Conservation (phyloP, 192 early-diverging fungal species). For the Phycomyces blakesleeanus region DNA sequence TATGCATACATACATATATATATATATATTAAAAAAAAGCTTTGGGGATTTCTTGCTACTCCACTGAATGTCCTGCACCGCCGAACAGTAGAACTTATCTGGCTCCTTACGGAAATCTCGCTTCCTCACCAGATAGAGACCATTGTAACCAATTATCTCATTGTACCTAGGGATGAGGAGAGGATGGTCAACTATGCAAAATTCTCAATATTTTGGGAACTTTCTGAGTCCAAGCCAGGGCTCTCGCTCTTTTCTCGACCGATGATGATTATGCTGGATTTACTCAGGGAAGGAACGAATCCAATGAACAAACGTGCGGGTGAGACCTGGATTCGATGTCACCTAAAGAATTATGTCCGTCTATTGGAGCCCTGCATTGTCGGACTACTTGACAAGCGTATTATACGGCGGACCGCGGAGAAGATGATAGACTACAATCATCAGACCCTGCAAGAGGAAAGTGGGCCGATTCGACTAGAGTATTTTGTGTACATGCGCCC, state of each 20-base stretch:
- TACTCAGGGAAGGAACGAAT: constrained; percentile 48
- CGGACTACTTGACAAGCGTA: constrained; percentile 43
- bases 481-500: constrained; percentile 51
- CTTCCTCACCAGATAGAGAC: constrained; percentile 59
- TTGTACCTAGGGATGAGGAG: constrained; percentile 24
- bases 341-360: constrained; percentile 56
- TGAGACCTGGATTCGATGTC: constrained; percentile 68
- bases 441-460: constrained; percentile 8
- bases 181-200: constrained; percentile 48
- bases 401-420: constrained; percentile 32
- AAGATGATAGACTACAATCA: constrained; percentile 32
- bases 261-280: constrained; percentile 77
- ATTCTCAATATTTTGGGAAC: constrained; percentile 70
- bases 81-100: constrained; percentile 63
- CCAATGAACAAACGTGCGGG: constrained; percentile 55
- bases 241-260: constrained; percentile 61
- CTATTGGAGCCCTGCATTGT: constrained; percentile 58
- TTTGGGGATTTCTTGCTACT: constrained; percentile 67
- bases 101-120: constrained; percentile 52
- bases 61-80: constrained; percentile 53
- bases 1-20: no score
- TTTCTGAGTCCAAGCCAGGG: constrained; percentile 49
- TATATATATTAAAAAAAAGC: no score
- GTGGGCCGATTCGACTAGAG: constrained; percentile 25
- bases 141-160: constrained; percentile 50